Evolutionary conservation across 2,329 filamentous ascomycete genomes (phyloP), one percentile per base, ranked within the genome.

Genomic region (Neonectria coccinea): DNA sequence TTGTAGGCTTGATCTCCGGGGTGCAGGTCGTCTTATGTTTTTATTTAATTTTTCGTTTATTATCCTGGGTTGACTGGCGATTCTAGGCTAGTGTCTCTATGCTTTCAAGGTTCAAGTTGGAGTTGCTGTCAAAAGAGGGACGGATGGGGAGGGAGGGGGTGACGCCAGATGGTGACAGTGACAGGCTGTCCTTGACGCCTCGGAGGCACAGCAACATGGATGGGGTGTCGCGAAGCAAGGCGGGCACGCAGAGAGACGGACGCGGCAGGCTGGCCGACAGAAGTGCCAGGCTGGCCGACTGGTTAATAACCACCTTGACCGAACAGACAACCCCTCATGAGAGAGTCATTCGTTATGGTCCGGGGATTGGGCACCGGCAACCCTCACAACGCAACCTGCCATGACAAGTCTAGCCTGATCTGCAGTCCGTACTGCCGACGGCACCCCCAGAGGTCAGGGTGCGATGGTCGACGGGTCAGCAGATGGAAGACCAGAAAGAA

Each of bases 1-100:
- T 36, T 53, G 53, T 52, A 57, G 54, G 53, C 31, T 62, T 62
- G 55, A 45, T 58, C 33, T 33, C 47, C 36, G 56, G 45, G 45
- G 25, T 47, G 45, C 53, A 27, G 22, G 45, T 22, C 12, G 16
- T 48, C 33, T 48, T 51, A 27, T 55, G n/a, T 5, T 52, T 29
- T 29, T 29, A 29, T 29, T 29, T 29, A 29, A 29, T 29, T 29
- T 10, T 42, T 48, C 20, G 58, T 42, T 56, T 52, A 36, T 25
- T 33, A 44, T 16, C 41, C 39, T 44, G 36, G 51, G 45, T 42
- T 57, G 48, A 22, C 16, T 31, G 16, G 16, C 27, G 47, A n/a
- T 50, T 50, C n/a, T 16, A 31, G 47, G 47, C 29, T 50, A 50
- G 47, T 29, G 41, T 53, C 55, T 48, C 29, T 29, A 50, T 27